Evolutionary conservation across 1,139 yeast genomes (phyloP), one percentile per base, ranked within the genome.

Genomic region (Insectozyma bohioensis): DNA sequence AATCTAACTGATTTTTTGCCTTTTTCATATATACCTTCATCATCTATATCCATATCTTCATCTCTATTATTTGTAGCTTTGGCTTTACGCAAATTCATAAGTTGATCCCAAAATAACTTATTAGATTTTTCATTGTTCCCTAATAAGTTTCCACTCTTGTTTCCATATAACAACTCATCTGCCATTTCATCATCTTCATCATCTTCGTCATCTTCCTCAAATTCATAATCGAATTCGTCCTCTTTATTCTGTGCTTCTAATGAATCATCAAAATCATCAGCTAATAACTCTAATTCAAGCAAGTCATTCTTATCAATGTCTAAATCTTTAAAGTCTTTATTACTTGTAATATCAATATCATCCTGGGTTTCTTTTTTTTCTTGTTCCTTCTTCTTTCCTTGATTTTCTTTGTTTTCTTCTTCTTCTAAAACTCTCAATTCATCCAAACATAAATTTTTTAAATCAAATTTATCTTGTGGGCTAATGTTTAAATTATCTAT

Each of bases 1-100:
- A 79, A 80, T 13, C 72, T 63, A 14, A 80, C 85, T 6, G 66
- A 53, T 44, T 77, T 76, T 42, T 61, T 62, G n/a, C 37, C 37
- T 29, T 41, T 41, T n/a, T n/a, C n/a, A n/a, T n/a, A n/a, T 13
- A 27, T 18, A 6, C 18, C 26, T 11, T 20, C 24, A 23, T 11
- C 14, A 2, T 26, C 22, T 14, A 23, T 24, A 20, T 20, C 21
- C 10, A 13, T 33, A 24, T 33, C 30, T 6, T 22, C 30, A 12
- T 18, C 28, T 19, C 39, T 39, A 2, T 15, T 25, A 11, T 14
- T 29, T 13, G 14, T 18, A 9, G 11, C 18, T 25, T 30, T 23
- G 22, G 23, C 20, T n/a, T 27, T 17, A 35, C 72, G 48, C 16
- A 56, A 43, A 8, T 52, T 40, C 37, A 47, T 33, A 6, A 66